Base-by-base conservation (phyloP, 169 alveolate genomes). In the Eimeria nieschulzi region DNA sequence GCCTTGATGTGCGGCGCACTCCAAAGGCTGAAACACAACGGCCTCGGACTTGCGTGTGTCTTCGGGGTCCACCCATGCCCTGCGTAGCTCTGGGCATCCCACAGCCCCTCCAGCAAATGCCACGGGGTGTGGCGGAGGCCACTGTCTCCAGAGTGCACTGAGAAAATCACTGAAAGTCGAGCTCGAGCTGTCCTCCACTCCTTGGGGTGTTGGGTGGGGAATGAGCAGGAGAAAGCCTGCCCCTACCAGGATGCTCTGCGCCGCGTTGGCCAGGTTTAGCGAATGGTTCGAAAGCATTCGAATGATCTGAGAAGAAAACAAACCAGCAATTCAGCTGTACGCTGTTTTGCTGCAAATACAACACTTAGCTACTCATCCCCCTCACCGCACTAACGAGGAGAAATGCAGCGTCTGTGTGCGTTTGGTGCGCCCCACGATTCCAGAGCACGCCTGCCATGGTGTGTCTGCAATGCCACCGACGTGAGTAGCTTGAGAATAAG, bases 61-160 rank as follows among this genome's bases (percentile, higher is more conserved):
- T 59, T 80, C 64, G 39, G 55, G 76, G 66, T 56, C 78, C 51
- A 68, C 13, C 88, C 88, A 80, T 56, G 55, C 72, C 9, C 15
- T 51, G 21, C 19, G 55, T 26, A 61, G 61, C 12, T 19, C 61
- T n/a, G 88, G 88, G 73, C 53, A 59, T 54, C 55, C 33, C 23
- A 80, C 61, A 12, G 88, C 76, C 0, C 88, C 88, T 19, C 88
- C 88, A 2, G 59, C 23, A 59, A 17, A 80, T 25, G 63, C 88
- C 55, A 80, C 5, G 76, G 88, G 88, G 26, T 80, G 88, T 9
- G 88, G 88, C 73, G 61, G 72, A 13, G 88, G 75, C 88, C 88
- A 80, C 10, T 80, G 33, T 26, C 12, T 23, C 88, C 88, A 80
- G 73, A 80, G 17, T 5, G 66, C 88, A 53, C 61, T 72, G 39